phyloP scores from a whole-genome alignment of 352 stramenopile genomes.

The Blastocystis sp. region DNA sequence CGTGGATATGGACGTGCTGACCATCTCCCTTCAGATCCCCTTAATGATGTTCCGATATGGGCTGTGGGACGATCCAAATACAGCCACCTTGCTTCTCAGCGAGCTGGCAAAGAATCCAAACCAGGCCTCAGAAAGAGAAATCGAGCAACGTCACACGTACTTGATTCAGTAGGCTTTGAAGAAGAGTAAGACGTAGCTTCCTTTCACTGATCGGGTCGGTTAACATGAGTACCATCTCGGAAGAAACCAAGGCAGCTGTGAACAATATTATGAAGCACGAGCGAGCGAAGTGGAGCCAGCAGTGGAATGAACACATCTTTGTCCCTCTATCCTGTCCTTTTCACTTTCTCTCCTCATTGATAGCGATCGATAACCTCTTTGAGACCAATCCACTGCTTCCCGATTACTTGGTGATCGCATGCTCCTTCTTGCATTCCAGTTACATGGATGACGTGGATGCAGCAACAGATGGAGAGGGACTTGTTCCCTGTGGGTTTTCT shows the following conservation, averaged over 20 bases:
- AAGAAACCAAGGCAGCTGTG: no score
- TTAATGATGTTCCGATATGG: background rate
- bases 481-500: no score
- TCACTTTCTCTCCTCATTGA: background rate
- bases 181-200: background rate
- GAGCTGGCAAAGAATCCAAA: no score
- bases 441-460: background rate
- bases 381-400: background rate
- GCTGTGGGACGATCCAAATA: background rate
- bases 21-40: background rate
- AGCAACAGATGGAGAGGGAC: background rate
- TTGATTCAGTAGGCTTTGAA: background rate
- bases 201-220: background rate
- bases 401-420: background rate
- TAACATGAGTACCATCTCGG: background rate
- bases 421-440: no score
- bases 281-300: no score
- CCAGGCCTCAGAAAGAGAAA: background rate
- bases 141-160: background rate
- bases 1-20: background rate
- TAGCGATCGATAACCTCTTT: background rate
- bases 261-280: no score
- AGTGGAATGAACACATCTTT: background rate
- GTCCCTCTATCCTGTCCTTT: background rate
- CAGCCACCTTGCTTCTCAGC: background rate